These are phyloP conservation scores for Fusarium buxicola DNA, from an alignment of 2,329 filamentous ascomycete genomes.

Conservation along the genomic window DNA sequence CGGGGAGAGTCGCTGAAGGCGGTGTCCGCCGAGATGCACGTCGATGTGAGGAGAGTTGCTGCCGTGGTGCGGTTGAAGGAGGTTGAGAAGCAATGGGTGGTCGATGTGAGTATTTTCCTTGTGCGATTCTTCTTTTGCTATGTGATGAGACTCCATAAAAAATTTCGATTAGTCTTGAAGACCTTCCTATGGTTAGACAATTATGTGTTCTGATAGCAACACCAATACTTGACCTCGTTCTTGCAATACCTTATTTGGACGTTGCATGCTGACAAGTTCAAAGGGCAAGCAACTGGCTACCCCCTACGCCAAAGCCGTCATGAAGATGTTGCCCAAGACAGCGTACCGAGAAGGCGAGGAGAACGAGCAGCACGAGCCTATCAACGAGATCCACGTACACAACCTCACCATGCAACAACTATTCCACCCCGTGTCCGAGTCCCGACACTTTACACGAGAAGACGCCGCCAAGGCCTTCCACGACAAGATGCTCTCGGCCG, in stretches of 20 bases:
- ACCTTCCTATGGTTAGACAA: constrained; percentile 86
- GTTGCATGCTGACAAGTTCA: constrained; percentile 42
- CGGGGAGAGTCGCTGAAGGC: constrained; percentile 76
- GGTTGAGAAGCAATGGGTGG: constrained; percentile 81
- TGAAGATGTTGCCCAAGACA: constrained; percentile 83
- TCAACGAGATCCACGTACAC: constrained; percentile 75
- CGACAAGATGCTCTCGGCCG: constrained; percentile 68
- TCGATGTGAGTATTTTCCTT: constrained; percentile 71
- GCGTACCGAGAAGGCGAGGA: constrained; percentile 64
- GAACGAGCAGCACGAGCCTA: constrained; percentile 64
- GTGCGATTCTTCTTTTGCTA: constrained; percentile 13
- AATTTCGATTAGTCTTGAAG: constrained; percentile 99
- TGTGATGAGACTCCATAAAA: constrained; percentile 73
- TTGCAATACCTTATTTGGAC: not conserved
- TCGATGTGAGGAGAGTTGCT: constrained; percentile 86
- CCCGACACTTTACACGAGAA: constrained; percentile 70
- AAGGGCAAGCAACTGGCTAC: constrained; percentile 82
- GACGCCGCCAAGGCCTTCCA: constrained; percentile 75
- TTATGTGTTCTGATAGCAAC: constrained; percentile 46
- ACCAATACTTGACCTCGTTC: constrained; percentile 16
- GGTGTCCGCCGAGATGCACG: constrained; percentile 80
- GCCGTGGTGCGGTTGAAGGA: constrained; percentile 88
- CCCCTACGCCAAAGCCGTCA: constrained; percentile 81
- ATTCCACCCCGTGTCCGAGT: constrained; percentile 73
- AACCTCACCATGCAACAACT: constrained; percentile 71